Percentiles rank a stretch among this genome's conserved stretches.
These are phyloP conservation scores for Parmales sp. DNA, from an alignment of 108 stramenopile species.

Conservation along the genomic window DNA sequence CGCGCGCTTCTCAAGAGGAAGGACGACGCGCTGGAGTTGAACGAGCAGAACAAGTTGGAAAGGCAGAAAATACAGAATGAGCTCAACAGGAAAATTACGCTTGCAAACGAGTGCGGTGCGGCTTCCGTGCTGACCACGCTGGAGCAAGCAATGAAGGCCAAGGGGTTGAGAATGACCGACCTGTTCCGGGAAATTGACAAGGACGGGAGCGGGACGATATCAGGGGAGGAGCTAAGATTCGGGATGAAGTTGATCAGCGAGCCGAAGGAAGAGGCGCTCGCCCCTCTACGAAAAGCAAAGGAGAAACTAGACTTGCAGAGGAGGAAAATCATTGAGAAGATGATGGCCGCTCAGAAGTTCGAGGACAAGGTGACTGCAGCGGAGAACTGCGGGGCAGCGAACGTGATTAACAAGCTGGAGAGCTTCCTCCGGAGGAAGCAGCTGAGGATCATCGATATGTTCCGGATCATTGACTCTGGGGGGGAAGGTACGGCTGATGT, in stretches of 20 bases:
- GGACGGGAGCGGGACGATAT: background rate
- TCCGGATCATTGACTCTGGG: background rate
- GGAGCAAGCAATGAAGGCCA: background rate
- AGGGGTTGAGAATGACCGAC: conserved; percentile 1
- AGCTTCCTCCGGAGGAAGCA: conserved; percentile 12
- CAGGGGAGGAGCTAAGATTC: background rate
- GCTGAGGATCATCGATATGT: conserved; percentile 1
- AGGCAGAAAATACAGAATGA: background rate
- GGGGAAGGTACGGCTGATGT: background rate
- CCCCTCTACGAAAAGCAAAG: background rate
- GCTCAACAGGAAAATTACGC: background rate
- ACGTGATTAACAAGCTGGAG: conserved; percentile 7
- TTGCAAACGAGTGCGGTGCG: background rate
- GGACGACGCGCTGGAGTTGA: background rate
- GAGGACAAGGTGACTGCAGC: conserved; percentile 2
- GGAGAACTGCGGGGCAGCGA: background rate
- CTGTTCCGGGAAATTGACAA: conserved; percentile 8
- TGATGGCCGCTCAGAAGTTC: conserved; percentile 12
- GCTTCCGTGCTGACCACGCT: background rate
- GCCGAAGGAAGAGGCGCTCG: conserved; percentile 9
- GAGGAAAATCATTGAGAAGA: background rate
- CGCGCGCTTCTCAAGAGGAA: background rate
- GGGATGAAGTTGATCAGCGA: conserved; percentile 8
- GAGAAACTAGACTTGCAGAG: background rate
- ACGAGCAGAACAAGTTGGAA: background rate